Conservation (phyloP, 140 eudicot genomes). For the Flaveria floridana region DNA sequence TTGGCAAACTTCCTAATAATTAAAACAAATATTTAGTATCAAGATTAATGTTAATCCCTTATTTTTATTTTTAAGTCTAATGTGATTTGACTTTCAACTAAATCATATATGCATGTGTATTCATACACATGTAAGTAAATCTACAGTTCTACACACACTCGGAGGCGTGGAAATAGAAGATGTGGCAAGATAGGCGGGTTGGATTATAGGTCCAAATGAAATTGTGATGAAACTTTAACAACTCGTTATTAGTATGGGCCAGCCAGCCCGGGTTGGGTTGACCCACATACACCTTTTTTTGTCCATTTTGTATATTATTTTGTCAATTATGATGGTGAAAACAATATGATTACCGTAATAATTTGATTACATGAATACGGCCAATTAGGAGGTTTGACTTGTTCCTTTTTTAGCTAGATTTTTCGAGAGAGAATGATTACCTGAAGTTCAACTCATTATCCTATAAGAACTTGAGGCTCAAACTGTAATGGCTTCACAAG, state of each 20-base stretch:
- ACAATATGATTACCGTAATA: neutral
- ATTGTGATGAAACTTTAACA: neutral
- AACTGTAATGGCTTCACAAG: conserved; percentile 61
- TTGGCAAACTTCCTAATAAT: conserved; percentile 6
- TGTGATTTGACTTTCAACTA: neutral
- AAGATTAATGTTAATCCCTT: neutral
- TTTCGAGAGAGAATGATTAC: conserved; percentile 18
- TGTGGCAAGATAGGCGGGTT: too few relatives aligned
- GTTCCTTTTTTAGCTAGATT: conserved; percentile 1
- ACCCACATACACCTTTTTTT: neutral
- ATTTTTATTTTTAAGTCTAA: conserved; percentile 9
- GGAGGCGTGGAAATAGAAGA: neutral
- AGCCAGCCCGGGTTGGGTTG: neutral
- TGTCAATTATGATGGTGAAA: neutral
- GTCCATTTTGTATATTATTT: neutral
- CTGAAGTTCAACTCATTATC: conserved; percentile 41
- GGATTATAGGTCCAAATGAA: neutral
- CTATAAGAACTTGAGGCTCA: conserved; percentile 52
- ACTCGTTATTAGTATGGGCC: neutral
- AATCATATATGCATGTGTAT: neutral
- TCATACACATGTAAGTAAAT: neutral
- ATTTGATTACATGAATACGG: neutral
- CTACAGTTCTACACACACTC: neutral
- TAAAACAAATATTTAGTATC: conserved; percentile 5
- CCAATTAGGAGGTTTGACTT: neutral